Conservation (phyloP, 2,329 filamentous ascomycete species). For the Leptodontidium sp. region DNA sequence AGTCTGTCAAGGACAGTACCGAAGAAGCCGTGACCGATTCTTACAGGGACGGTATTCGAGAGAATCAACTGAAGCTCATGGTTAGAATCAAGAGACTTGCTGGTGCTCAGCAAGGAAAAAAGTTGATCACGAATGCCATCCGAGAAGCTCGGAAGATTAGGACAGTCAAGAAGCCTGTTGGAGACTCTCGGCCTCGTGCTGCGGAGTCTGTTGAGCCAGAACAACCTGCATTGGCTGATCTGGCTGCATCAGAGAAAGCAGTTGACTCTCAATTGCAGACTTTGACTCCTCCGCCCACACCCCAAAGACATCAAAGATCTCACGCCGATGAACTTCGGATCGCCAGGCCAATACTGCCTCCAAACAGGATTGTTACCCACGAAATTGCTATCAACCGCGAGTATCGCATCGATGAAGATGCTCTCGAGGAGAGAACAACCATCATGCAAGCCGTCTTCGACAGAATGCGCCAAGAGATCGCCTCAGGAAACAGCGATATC, state of each 20-base stretch:
- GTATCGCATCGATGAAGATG: constrained; percentile 73
- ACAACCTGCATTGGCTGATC: constrained; percentile 51
- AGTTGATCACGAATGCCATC: constrained; percentile 78
- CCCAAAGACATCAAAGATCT: constrained; percentile 41
- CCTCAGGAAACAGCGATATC: constrained; percentile 68
- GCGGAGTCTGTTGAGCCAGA: constrained; percentile 50
- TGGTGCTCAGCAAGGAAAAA: constrained; percentile 74
- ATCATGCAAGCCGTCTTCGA: constrained; percentile 64
- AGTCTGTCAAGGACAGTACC: constrained; percentile 81
- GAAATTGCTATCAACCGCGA: constrained; percentile 83
- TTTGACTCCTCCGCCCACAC: constrained; percentile 62
- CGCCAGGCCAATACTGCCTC: constrained; percentile 64
- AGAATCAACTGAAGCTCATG: constrained; percentile 82
- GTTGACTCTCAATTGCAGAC: constrained; percentile 55
- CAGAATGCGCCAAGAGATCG: constrained; percentile 67
- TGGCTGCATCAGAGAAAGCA: constrained; percentile 52
- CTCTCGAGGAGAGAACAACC: constrained; percentile 68
- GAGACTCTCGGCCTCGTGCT: constrained; percentile 75
- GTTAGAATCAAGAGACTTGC: constrained; percentile 82
- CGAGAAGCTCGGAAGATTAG: constrained; percentile 72
- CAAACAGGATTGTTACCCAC: constrained; percentile 79
- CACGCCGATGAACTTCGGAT: constrained; percentile 43
- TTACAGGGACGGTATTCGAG: constrained; percentile 81
- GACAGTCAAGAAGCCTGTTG: constrained; percentile 69
- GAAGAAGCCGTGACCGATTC: constrained; percentile 76